These are phyloP conservation scores for Rhizoctonia solani DNA, from an alignment of 1,284 basidiomycete genomes.

Conservation along the genomic window DNA sequence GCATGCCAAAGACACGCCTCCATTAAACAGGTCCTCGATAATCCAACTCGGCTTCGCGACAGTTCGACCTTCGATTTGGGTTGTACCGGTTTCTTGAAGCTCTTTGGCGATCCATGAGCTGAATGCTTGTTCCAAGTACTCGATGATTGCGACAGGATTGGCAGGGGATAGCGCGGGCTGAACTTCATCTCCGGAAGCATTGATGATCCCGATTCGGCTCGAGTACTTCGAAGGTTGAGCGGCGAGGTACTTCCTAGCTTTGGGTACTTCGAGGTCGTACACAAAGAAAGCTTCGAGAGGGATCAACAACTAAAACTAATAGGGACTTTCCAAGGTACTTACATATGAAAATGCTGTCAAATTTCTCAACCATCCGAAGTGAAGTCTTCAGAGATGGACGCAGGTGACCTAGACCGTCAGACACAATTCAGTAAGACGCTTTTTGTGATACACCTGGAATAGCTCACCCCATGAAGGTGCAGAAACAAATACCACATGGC, in stretches of 20 bases:
- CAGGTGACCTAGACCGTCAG: background rate
- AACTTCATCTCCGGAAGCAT: background rate
- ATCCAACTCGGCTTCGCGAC: constrained; percentile 10
- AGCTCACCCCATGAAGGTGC: constrained; percentile 2
- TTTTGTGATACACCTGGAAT: background rate
- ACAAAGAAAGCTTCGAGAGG: background rate
- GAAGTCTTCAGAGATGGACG: constrained; percentile 10
- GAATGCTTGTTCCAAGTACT: background rate
- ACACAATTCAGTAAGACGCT: no score
- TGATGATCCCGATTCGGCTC: background rate
- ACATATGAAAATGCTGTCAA: background rate
- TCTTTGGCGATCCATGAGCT: constrained; percentile 4
- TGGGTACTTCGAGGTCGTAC: background rate
- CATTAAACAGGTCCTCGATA: constrained; percentile 6
- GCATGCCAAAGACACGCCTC: constrained; percentile 6
- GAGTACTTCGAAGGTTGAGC: background rate
- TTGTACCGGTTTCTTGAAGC: background rate
- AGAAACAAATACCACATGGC: no score
- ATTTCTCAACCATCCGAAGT: constrained; percentile 2
- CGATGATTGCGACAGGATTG: background rate
- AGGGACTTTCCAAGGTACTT: background rate
- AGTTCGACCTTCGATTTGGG: background rate
- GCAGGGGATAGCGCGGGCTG: background rate
- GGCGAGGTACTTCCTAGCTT: background rate
- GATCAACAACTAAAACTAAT: background rate